Base-by-base conservation (phyloP, 495 filamentous ascomycete species). In the Schizothecium vesticola region DNA sequence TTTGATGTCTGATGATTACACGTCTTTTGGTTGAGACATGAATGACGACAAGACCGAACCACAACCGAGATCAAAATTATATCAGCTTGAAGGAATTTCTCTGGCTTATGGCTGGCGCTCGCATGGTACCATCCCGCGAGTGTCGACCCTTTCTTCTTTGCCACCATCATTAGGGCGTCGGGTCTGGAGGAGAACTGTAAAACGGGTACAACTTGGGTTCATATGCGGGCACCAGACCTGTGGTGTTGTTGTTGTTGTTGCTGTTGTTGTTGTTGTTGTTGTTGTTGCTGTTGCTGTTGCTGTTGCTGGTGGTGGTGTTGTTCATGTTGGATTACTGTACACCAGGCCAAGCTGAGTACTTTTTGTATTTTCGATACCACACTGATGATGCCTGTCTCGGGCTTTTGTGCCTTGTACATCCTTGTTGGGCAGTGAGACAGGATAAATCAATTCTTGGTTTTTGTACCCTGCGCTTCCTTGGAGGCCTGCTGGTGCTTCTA, bases 1-100 rank as follows among this genome's bases (percentile, higher is more conserved):
- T 21, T 59, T 59, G 24, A 66, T 59, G 56, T 59, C 56, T 66
- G 55, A 59, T 59, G 55, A 66, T 25, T 59, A 59, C 22, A 59
- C 58, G 58, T 59, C 58, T 59, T 59, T 25, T 28, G 28, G 33
- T 28, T n/a, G 58, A 28, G 23, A 43, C 23, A 59, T 28, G 23
- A 24, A 28, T 59, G 58, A 59, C 23, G 58, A 59, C 23, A 19
- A 59, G 26, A 28, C 26, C 16, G 23, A 51, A 59, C 57, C 13
- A 28, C 58, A 59, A 13, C 24, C 58, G 57, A 59, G n/a, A 59
- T 7, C 57, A 28, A 51, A n/a, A 51, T n/a, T n/a, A 51, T 51
- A 51, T 51, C 43, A 51, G 43, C 43, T 51, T 51, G 43, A 51
- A 51, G 43, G 16, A n/a, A 2, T 51, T 51, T 12, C 36, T 8